Evolutionary conservation across 208 protist species (phyloP).

Genomic region (Acanthamoeba triangularis): DNA sequence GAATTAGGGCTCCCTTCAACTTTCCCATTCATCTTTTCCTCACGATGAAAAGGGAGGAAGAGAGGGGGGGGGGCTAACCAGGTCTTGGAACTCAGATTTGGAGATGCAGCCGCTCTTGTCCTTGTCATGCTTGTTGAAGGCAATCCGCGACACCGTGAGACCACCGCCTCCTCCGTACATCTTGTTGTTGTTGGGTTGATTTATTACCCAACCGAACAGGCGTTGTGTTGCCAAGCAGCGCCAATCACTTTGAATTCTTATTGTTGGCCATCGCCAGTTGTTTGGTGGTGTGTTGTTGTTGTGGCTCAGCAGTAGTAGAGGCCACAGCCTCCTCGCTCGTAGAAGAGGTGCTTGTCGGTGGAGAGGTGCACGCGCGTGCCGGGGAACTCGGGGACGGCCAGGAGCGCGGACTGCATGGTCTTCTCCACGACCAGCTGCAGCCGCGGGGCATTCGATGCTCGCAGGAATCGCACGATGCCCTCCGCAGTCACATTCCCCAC

Average conservation of each 20-base stretch:
- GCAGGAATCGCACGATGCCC: slow-evolving; percentile 30
- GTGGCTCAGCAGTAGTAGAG: slow-evolving; percentile 1
- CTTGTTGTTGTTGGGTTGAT: background rate
- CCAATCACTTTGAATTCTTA: too few relatives aligned
- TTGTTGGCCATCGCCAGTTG: too few relatives aligned
- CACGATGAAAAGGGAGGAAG: background rate
- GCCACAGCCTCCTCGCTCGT: slow-evolving; percentile 48
- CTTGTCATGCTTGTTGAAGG: slow-evolving; percentile 37
- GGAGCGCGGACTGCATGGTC: background rate
- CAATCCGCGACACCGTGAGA: background rate
- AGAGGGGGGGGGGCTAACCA: too few relatives aligned
- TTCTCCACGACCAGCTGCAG: slow-evolving; percentile 1
- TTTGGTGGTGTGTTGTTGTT: too few relatives aligned
- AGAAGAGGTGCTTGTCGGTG: slow-evolving; percentile 58
- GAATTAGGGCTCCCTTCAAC: background rate
- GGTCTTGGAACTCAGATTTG: background rate
- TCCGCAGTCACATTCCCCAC: background rate
- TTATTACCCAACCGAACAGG: background rate
- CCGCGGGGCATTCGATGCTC: background rate
- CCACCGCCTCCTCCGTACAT: background rate
- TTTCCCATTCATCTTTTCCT: background rate
- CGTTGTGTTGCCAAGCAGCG: too few relatives aligned
- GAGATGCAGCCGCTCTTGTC: slow-evolving; percentile 4
- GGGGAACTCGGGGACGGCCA: background rate
- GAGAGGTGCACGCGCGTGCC: background rate